A percentile compares a stretch with the other conserved stretches of the same genome.
phyloP scores from a whole-genome alignment of 129 eudicot species.

The Solidago caesia region DNA sequence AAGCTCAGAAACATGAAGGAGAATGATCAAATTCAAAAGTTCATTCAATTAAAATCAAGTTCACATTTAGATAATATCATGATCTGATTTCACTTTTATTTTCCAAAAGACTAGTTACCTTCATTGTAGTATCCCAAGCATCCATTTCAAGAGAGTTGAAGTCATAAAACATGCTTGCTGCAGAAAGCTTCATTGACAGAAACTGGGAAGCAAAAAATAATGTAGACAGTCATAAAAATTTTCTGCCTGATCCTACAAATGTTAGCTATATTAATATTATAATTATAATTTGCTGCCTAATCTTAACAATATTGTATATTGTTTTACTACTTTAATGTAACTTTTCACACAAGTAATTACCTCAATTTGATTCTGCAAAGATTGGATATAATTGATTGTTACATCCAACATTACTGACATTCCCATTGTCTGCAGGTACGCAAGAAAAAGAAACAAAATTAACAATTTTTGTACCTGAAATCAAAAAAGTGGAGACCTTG shows the following conservation, averaged over 20 bases:
- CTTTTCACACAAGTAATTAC: slow-evolving; percentile 30
- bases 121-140: slow-evolving; percentile 52
- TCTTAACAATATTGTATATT: no score
- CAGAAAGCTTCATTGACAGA: slow-evolving; percentile 95
- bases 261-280: no score
- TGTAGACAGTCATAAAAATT: neutral
- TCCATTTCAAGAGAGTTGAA: slow-evolving; percentile 92
- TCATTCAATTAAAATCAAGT: neutral
- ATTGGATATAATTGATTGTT: slow-evolving; percentile 70
- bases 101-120: slow-evolving; percentile 36
- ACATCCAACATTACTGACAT: slow-evolving; percentile 97
- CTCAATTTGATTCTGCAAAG: slow-evolving; percentile 91
- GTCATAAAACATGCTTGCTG: slow-evolving; percentile 90
- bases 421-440: slow-evolving; percentile 76
- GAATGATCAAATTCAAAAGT: slow-evolving; percentile 1
- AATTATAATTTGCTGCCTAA: no score
- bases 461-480: neutral
- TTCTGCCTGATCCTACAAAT: no score
- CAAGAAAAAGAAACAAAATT: slow-evolving; percentile 1
- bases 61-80: neutral
- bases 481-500: neutral
- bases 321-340: neutral
- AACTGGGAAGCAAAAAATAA: slow-evolving; percentile 43
- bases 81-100: neutral
- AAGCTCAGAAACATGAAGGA: neutral